Evolutionary conservation across 257 asterid species (phyloP), one percentile per base, ranked within the genome.

Genomic region (Rehmannia glutinosa): DNA sequence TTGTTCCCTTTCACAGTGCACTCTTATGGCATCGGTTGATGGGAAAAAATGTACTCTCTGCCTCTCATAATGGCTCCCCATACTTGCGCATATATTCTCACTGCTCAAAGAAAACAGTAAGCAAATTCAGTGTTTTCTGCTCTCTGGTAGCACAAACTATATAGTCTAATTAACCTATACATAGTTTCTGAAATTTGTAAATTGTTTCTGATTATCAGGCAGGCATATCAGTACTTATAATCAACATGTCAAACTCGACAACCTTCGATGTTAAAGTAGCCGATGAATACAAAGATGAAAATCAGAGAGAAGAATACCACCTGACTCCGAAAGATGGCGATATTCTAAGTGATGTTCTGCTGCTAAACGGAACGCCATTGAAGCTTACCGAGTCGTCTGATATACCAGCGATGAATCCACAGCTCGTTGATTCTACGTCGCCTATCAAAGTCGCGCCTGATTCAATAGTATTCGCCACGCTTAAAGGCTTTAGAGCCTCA

Each of bases 161-260:
- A 4, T 4, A 15, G n/a, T n/a, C n/a, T n/a, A n/a, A n/a, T n/a
- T n/a, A n/a, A n/a, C n/a, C n/a, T n/a, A n/a, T n/a, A n/a, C n/a
- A n/a, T n/a, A n/a, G n/a, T 27, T 23, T 28, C 16, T 45, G 12
- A 64, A 39, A 5, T 41, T 10, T 30, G 11, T 12, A 9, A 21
- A 3, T 1, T 49, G 12, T 7, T 50, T 9, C 20, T 56, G 21
- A 7, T 38, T 61, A 36, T 36, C 91, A 86, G 96, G 45, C 50
- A 6, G 89, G 90, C 16, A 52, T 88, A 33, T 27, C 95, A 1
- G 45, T 86, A 15, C 85, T 88, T 12, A 46, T 84, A 6, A 91
- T 86, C 77, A 91, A 91, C 84, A 77, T 88, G 93, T 89, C 91
- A 2, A 91, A 88, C 33, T 82, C 88, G 2, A 91, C 91, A 1